Evolutionary conservation across 257 asterid species (phyloP).

Genomic region (Forsythia suspensa): DNA sequence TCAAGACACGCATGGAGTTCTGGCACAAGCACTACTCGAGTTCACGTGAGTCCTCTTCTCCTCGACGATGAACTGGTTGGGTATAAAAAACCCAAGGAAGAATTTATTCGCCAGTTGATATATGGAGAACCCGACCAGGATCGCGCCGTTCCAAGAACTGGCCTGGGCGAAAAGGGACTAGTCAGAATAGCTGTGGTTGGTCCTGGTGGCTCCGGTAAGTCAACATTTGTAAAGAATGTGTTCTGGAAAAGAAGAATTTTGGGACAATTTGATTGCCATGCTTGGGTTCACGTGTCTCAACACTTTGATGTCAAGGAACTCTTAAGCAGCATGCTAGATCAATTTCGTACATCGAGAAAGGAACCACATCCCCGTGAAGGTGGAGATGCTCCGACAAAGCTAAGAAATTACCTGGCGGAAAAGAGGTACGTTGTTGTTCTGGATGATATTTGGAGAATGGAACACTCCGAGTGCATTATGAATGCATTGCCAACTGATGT

Average conservation of each 20-base stretch:
- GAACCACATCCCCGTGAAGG: constrained; percentile 18
- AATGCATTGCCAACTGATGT: constrained; percentile 37
- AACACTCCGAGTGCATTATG: constrained; percentile 34
- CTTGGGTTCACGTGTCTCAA: constrained; percentile 33
- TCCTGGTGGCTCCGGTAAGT: constrained; percentile 43
- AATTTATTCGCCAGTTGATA: constrained; percentile 3
- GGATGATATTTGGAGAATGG: constrained; percentile 43
- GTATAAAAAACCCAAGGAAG: constrained; percentile 9
- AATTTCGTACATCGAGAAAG: constrained; percentile 13
- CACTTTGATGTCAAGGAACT: not conserved
- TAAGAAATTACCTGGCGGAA: constrained; percentile 10
- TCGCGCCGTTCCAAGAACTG: too few relatives aligned
- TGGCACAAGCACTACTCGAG: not conserved
- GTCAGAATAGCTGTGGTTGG: constrained; percentile 30
- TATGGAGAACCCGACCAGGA: not conserved
- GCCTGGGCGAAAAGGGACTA: not conserved
- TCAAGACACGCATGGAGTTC: not conserved
- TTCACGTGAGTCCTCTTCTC: constrained; percentile 28
- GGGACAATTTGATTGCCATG: constrained; percentile 32
- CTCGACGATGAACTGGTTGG: constrained; percentile 37
- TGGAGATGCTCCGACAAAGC: not conserved
- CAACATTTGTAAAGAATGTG: constrained; percentile 18
- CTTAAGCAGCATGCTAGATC: constrained; percentile 14
- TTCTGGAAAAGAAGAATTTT: constrained; percentile 16
- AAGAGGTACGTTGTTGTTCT: constrained; percentile 46